Evolutionary conservation across 768 basidiomycete genomes (phyloP).

Genomic region (Dioszegia aurantiaca): DNA sequence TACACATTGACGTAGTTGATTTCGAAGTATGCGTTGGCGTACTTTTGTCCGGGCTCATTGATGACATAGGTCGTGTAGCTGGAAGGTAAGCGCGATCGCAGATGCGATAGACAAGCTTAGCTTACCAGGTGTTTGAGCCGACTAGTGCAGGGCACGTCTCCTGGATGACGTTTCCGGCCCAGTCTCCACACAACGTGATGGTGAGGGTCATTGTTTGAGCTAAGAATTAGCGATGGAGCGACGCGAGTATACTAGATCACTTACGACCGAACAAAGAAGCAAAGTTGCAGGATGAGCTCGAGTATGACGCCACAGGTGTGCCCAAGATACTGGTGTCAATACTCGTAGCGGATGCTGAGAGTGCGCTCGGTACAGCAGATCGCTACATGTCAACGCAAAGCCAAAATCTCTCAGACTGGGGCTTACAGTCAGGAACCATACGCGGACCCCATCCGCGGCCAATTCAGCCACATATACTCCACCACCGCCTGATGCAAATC

Average conservation of each 20-base stretch:
- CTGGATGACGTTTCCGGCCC: conserved; percentile 61
- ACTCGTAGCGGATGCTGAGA: conserved; percentile 57
- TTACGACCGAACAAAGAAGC: conserved; percentile 47
- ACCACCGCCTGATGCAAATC: conserved; percentile 65
- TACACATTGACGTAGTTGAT: conserved; percentile 64
- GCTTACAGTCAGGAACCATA: conserved; percentile 64
- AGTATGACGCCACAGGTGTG: conserved; percentile 69
- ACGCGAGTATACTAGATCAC: conserved; percentile 13
- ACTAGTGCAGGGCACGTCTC: conserved; percentile 48
- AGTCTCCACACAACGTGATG: conserved; percentile 63
- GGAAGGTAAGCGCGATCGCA: not conserved
- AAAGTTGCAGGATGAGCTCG: conserved; percentile 60
- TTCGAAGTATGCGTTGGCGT: conserved; percentile 59
- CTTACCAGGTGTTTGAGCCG: conserved; percentile 60
- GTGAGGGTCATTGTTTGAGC: conserved; percentile 69
- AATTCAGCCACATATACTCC: conserved; percentile 75
- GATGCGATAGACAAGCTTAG: conserved; percentile 48
- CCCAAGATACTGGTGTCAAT: conserved; percentile 59
- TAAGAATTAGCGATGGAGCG: conserved; percentile 25
- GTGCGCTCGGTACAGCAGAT: conserved; percentile 35
- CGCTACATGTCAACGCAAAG: too few relatives aligned
- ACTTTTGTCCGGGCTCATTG: conserved; percentile 26
- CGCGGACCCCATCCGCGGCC: conserved; percentile 57
- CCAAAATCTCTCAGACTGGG: conserved; percentile 2
- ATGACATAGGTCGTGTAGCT: conserved; percentile 70